These are phyloP conservation scores for Musa beccarii DNA, from an alignment of 176 grass and related monocot genomes.

Conservation along the genomic window DNA sequence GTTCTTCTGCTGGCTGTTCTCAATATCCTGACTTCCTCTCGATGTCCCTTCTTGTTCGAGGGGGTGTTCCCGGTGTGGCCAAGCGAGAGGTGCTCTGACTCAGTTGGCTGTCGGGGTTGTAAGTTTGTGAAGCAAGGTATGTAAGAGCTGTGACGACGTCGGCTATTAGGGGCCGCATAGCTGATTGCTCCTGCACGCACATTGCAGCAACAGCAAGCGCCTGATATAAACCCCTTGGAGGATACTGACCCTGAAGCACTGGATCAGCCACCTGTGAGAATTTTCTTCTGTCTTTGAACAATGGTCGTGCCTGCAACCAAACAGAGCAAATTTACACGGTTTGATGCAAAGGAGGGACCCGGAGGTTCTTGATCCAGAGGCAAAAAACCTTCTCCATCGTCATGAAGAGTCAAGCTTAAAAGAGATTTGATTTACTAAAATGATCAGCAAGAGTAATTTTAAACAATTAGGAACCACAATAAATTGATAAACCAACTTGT, in stretches of 20 bases:
- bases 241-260: constrained; percentile 52
- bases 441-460: not conserved
- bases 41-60: constrained; percentile 5
- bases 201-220: constrained; percentile 78
- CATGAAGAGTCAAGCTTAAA: not conserved
- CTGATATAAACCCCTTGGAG: constrained; percentile 57
- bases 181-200: constrained; percentile 80
- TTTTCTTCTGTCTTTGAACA: constrained; percentile 89
- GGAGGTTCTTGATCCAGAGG: not conserved
- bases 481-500: too few species aligned
- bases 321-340: not conserved
- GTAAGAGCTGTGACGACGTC: constrained; percentile 72
- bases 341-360: not conserved
- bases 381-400: not conserved
- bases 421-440: not conserved
- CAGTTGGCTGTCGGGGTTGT: constrained; percentile 28
- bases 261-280: constrained; percentile 74
- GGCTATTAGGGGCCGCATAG: constrained; percentile 65
- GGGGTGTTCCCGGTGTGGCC: constrained; percentile 20
- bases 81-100: constrained; percentile 9
- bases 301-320: constrained; percentile 52
- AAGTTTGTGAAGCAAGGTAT: constrained; percentile 66
- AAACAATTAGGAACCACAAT: too few species aligned
- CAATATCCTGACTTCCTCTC: not conserved
- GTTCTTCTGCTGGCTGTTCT: not conserved